phyloP scores from a whole-genome alignment of 2,329 filamentous ascomycete genomes.

The Camptophora hylomeconis region DNA sequence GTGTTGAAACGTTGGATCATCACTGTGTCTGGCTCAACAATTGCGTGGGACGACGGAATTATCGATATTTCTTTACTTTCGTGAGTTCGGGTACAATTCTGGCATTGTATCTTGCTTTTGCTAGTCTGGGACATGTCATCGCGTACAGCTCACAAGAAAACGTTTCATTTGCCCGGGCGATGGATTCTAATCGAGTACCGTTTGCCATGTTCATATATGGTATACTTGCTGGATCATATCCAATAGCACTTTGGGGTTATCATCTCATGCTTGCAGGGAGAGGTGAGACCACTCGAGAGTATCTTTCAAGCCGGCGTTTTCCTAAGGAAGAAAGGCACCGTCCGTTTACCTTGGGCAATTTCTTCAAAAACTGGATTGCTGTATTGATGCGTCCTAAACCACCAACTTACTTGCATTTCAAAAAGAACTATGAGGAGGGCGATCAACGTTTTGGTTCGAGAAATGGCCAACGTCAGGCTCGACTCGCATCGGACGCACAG shows the following conservation, averaged over 20 bases:
- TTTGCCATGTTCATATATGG: constrained; percentile 85
- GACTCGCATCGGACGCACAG: constrained; percentile 38
- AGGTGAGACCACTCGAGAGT: constrained; percentile 91
- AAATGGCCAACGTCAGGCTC: constrained; percentile 38
- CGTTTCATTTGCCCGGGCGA: constrained; percentile 55
- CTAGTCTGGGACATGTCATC: constrained; percentile 68
- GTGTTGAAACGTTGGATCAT: constrained; percentile 92
- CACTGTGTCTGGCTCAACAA: constrained; percentile 99
- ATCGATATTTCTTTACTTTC: constrained; percentile 94
- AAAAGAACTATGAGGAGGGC: constrained; percentile 59
- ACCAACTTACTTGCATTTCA: constrained; percentile 83
- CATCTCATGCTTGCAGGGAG: constrained; percentile 83
- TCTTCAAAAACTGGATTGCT: constrained; percentile 64
- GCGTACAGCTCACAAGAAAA: constrained; percentile 52
- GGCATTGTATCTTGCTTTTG: constrained; percentile 60
- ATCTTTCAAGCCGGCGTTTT: constrained; percentile 93
- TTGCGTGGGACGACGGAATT: constrained; percentile 91
- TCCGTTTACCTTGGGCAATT: constrained; percentile 69
- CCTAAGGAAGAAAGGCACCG: constrained; percentile 80
- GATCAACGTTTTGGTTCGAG: constrained; percentile 67
- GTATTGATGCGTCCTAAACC: constrained; percentile 74
- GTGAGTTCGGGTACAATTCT: constrained; percentile 68
- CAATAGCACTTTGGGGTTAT: constrained; percentile 70
- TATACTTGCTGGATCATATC: constrained; percentile 62
- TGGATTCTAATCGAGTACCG: constrained; percentile 59